Base-by-base conservation (phyloP, 148 eudicot genomes). In the Chenopodium berlandieri region DNA sequence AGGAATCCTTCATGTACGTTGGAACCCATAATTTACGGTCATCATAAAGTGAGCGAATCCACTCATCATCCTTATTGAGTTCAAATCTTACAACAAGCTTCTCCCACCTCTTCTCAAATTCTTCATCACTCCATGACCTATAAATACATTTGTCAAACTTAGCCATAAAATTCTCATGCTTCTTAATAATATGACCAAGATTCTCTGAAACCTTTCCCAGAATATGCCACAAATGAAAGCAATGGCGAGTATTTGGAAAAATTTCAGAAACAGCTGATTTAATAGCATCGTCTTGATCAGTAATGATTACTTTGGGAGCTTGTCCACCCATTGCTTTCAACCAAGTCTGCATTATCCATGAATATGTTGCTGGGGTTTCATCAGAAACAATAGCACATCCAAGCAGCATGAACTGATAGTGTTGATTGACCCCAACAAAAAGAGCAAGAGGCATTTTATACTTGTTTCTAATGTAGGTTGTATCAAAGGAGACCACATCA, bases 401-500 rank as follows among this genome's bases (percentile, higher is more conserved):
- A 64, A 96, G 99, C 69, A 94, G 88, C 90, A 96, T 85, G 82
- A 94, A 92, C 72, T 96, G 99, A 84, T 92, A 96, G 80, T 96
- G 99, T 71, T 96, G 99, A 89, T 94, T 96, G 75, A 90, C 99
- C 82, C 99, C 99, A 81, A 92, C 82, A 75, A 96, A 90, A 83
- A 94, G 91, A 71, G 87, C 89, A 69, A 96, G 92, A 79, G 99
- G 97, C 88, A 91, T 91, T 88, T 91, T 94, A 86, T 92, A 92
- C 85, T 92, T 96, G 92, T 92, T 96, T 86, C 92, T 89, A 46
- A 96, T 79, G 82, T 94, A 96, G 47, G 90, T 81, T 19, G 92
- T 91, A 84, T 96, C 99, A 66, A 96, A 90, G 46, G 95, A 94
- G 14, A 96, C 92, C 52, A 90, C 97, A 76, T 96, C 98, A 75